Evolutionary conservation across 1,284 basidiomycete genomes (phyloP), one percentile per base, ranked within the genome.

Genomic region (Irpex lacteus): DNA sequence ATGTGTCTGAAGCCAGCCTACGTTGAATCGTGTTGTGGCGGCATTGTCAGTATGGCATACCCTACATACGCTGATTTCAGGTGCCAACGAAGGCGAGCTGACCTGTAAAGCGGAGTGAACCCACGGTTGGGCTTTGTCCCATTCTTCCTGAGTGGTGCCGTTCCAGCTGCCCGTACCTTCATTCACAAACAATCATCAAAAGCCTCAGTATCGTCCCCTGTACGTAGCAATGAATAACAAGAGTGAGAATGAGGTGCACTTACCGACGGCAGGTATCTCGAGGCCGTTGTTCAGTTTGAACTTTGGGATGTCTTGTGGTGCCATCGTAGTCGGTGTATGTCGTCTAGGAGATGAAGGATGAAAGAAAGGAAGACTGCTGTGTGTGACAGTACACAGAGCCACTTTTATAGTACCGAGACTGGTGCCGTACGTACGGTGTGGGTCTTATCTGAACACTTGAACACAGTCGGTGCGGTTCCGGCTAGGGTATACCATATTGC

Each of bases 151-250:
- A 1, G 69, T 70, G 1, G 59, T 49, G 7, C 74, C 74, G 18
- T 67, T 68, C 74, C 74, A 75, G 19, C 72, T 71, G 5, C 75
- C 75, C 7, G 75, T 68, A 4, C 74, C 75, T 75, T 26, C 21
- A 26, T 26, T 26, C 21, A 26, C 3, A 26, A 2, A 26, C 3
- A 26, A 3, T 26, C 21, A 26, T 26, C 1, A 2, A 2, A 26
- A 26, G 2, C 21, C 3, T 26, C 21, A 26, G 21, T 26, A 26
- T 3, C 21, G 21, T 15, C n/a, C n/a, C n/a, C n/a, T n/a, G n/a
- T n/a, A n/a, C n/a, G n/a, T n/a, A n/a, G n/a, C n/a, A n/a, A n/a
- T n/a, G n/a, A n/a, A n/a, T n/a, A n/a, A n/a, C n/a, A n/a, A n/a
- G 19, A n/a, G 49, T 4, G 18, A n/a, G 1, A 52, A 2, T 52